Base-by-base conservation (phyloP, 2,329 filamentous ascomycete species). In the Lasiodiplodia theobromae region DNA sequence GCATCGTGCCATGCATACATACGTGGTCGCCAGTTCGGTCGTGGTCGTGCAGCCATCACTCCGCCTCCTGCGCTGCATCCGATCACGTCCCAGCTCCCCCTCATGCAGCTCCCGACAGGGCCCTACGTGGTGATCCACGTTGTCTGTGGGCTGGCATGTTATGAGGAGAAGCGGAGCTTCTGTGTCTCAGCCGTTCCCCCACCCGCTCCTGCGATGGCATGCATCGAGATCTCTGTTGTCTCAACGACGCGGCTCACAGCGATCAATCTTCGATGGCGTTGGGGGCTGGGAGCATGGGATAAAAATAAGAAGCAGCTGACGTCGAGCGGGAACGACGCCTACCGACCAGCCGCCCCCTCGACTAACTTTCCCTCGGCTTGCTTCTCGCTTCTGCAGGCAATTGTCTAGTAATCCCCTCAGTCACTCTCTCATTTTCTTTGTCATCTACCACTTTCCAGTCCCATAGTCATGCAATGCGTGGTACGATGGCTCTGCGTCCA, bases 301-400 rank as follows among this genome's bases (percentile, higher is more conserved):
- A 64, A 64, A 64, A 64, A 64, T 52, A 64, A 62, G 28, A 16
- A 49, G 54, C 54, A 18, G 60, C 60, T 64, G 60, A 38, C 44
- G 47, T 52, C 60, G 58, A 63, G 38, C 23, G 11, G n/a, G 18
- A 47, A 47, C 58, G 58, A 37, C 58, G 58, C 44, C 28, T 47
- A 18, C 44, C n/a, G 25, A 44, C 58, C 58, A 63, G 58, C 58
- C 58, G 58, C 28, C 28, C 60, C 54, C 6, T 52, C 28, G 7
- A 11, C 14, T n/a, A 38, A 52, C 6, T 21, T 64, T n/a, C 37
- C n/a, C 31, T 52, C 25, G 18, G 60, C 47, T 52, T 52, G n/a
- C 14, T 14, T 28, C n/a, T 40, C 28, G 60, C 60, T 64, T 28
- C 28, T 31, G 44, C n/a, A 52, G n/a, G 14, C 60, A 18, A 23